Conservation (phyloP, 140 eudicot species). For the Ambrosia hybrid region DNA sequence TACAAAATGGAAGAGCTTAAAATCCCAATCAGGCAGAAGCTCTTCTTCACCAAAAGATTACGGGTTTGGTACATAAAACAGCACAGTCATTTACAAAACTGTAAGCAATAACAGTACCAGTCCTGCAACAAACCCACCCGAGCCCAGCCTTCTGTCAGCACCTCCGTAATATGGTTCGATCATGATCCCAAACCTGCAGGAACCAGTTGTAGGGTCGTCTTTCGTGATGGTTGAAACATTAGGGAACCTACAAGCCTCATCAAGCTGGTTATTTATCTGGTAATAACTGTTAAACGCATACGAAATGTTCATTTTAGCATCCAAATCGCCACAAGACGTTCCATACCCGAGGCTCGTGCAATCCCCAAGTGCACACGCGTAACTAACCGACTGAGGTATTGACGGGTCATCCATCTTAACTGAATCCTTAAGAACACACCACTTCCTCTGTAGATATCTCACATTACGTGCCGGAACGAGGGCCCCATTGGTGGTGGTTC, state of each 20-base stretch:
- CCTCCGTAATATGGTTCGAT: slow-evolving; percentile 43
- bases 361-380: slow-evolving; percentile 65
- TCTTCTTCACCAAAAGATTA: slow-evolving; percentile 33
- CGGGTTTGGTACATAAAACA: slow-evolving; percentile 22
- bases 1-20: slow-evolving; percentile 36
- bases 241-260: slow-evolving; percentile 58
- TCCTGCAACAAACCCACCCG: slow-evolving; percentile 25
- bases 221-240: slow-evolving; percentile 46
- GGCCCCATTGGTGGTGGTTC: slow-evolving; percentile 46
- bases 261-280: slow-evolving; percentile 59
- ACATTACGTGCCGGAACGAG: slow-evolving; percentile 55
- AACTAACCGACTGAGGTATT: slow-evolving; percentile 56
- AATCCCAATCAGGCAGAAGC: slow-evolving; percentile 16
- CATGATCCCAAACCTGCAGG: slow-evolving; percentile 53
- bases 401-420: slow-evolving; percentile 51
- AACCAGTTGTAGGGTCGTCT: slow-evolving; percentile 45
- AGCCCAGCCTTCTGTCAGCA: slow-evolving; percentile 22
- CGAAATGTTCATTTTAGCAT: slow-evolving; percentile 45
- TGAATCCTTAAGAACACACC: slow-evolving; percentile 71
- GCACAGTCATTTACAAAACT: slow-evolving; percentile 28
- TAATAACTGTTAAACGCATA: slow-evolving; percentile 64
- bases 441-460: slow-evolving; percentile 46
- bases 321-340: slow-evolving; percentile 56
- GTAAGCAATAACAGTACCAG: slow-evolving; percentile 26
- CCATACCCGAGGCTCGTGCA: slow-evolving; percentile 65